Evolutionary conservation across 2,329 filamentous ascomycete genomes (phyloP).

Genomic region (Microdochium trichocladiopsis): DNA sequence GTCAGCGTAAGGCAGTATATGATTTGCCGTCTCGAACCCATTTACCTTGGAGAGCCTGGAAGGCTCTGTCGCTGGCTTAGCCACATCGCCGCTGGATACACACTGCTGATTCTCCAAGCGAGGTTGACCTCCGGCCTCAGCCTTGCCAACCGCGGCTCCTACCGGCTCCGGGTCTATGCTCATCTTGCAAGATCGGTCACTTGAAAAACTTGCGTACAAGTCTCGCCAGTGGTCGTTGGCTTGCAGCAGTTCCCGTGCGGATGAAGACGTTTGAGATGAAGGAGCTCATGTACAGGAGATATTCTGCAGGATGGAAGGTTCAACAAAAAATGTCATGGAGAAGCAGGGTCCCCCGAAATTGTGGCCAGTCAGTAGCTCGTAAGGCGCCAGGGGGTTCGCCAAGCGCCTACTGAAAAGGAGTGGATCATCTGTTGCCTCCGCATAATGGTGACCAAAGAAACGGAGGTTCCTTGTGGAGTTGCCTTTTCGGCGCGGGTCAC

Average conservation of each 20-base stretch:
- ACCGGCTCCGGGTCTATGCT: background rate
- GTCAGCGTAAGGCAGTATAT: background rate
- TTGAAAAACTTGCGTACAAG: background rate
- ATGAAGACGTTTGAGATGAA: background rate
- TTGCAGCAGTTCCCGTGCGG: background rate
- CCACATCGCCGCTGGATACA: background rate
- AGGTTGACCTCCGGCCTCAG: background rate
- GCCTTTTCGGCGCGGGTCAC: too few species aligned
- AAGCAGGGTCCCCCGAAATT: background rate
- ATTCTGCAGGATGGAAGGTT: background rate
- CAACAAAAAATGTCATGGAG: background rate
- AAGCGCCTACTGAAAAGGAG: background rate
- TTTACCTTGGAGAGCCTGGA: conserved; percentile 7
- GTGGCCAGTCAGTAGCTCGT: background rate
- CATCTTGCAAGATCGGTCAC: background rate
- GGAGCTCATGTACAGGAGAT: background rate
- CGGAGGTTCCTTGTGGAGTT: too few species aligned
- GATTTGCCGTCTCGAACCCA: background rate
- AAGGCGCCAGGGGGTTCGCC: background rate
- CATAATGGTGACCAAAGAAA: too few species aligned
- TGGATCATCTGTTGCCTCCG: too few species aligned
- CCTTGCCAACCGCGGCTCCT: background rate
- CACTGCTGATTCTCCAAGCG: background rate
- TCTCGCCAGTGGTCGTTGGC: too few species aligned
- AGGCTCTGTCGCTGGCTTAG: background rate